Base-by-base conservation (phyloP, 129 eudicot genomes). In the Ambrosia artemisiifolia region DNA sequence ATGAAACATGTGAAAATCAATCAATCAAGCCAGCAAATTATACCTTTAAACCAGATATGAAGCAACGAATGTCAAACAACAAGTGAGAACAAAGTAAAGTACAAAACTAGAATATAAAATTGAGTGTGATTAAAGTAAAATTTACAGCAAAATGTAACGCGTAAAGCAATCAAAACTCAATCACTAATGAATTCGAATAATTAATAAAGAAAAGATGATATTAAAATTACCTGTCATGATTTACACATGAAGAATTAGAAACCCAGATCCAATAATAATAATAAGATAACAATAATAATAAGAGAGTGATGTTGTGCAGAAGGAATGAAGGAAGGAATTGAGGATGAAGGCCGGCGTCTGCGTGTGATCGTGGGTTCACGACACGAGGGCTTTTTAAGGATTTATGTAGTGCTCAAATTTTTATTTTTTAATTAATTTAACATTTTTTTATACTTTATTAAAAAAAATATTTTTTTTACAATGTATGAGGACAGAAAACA, bases 41-140 rank as follows among this genome's bases (percentile, higher is more conserved):
- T 47, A 34, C 48, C 51, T 3, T 48, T 46, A 65, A 75, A 36
- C 71, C 71, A 17, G 57, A 70, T 62, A 50, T 51, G 28, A 78
- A 70, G 82, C 77, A 63, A 71, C 47, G 61, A 71, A 78, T 76
- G 80, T 76, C 70, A 32, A 68, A 68, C 71, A 77, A 77, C 77
- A 63, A 53, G 77, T 78, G 72, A 64, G 53, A 73, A 43, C 42
- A 44, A 63, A 71, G 77, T 64, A 71, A 71, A 72, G 82, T 71
- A 62, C 56, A 35, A 19, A 36, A 74, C 19, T 50, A 63, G 63
- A 35, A 64, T n/a, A 12, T 5, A 32, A 54, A 70, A 20, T 62
- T 70, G 76, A 63, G 76, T 77, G 55, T 20, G 44, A 38, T 70
- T 50, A 10, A 51, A 69, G 53, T 70, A 38, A n/a, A 12, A 70